These are phyloP conservation scores for Podila horticola DNA, from an alignment of 192 early-diverging fungal species.

Conservation along the genomic window DNA sequence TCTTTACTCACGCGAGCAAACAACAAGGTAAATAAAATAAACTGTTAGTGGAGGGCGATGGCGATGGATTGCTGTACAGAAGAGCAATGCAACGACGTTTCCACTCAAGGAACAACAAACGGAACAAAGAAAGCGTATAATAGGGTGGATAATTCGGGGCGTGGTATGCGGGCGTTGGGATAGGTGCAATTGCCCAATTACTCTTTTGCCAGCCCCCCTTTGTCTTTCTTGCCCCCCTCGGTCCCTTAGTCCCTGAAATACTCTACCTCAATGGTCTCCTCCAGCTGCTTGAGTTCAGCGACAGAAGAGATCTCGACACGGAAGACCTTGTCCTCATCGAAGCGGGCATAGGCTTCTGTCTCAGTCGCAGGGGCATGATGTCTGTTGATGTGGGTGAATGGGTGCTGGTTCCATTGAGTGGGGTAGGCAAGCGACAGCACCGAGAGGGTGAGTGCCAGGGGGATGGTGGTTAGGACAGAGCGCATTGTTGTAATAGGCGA, in stretches of 20 bases:
- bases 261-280: conserved; percentile 38
- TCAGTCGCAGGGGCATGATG: neutral
- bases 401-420: neutral
- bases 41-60: neutral
- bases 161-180: neutral
- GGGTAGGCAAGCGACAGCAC: neutral
- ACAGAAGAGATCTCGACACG: conserved; percentile 36
- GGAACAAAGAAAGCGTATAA: too few relatives aligned
- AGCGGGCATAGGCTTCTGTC: conserved; percentile 30
- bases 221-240: neutral
- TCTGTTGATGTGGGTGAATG: neutral
- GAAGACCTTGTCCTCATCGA: conserved; percentile 41
- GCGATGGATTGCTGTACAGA: too few relatives aligned
- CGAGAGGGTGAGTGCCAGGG: neutral
- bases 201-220: too few relatives aligned
- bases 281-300: conserved; percentile 36
- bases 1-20: neutral
- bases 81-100: too few relatives aligned
- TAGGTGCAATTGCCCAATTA: too few relatives aligned
- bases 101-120: too few relatives aligned
- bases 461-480: neutral
- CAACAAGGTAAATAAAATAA: neutral
- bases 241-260: neutral
- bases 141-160: neutral
- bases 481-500: neutral